phyloP scores from a whole-genome alignment of 768 basidiomycete genomes.

The Megacollybia marginata region DNA sequence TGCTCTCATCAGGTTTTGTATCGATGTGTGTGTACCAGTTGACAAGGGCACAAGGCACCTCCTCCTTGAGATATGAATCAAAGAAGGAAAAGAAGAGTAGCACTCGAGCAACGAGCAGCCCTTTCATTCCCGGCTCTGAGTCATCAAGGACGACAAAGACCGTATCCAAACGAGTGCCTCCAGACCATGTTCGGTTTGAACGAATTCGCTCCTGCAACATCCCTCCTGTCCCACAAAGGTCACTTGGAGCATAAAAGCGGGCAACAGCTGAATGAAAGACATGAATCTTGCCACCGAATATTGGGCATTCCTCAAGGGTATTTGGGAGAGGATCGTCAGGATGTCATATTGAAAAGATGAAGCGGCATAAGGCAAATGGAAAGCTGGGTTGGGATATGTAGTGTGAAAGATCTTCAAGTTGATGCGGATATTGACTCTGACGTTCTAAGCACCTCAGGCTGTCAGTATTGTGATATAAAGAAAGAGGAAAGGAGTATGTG shows the following conservation, averaged over 20 bases:
- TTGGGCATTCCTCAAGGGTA: conserved; percentile 5
- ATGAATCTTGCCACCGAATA: conserved; percentile 8
- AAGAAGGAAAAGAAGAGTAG: conserved; percentile 21
- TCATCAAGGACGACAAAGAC: conserved; percentile 14
- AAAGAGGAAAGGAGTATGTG: conserved; percentile 7
- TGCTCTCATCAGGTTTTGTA: conserved; percentile 16
- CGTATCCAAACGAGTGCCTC: conserved; percentile 15
- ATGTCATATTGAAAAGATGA: conserved; percentile 7
- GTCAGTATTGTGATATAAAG: not conserved
- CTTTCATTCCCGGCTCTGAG: conserved; percentile 12
- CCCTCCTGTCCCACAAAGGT: conserved; percentile 16
- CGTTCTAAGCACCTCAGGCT: not conserved
- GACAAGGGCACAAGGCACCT: conserved; percentile 23
- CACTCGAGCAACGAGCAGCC: conserved; percentile 19
- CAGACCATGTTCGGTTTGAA: conserved; percentile 15
- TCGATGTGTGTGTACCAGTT: conserved; percentile 19
- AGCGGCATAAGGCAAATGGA: conserved; percentile 8
- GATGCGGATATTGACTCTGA: conserved; percentile 11
- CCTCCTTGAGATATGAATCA: not conserved
- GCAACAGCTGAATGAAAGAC: too few relatives aligned
- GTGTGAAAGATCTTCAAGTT: conserved; percentile 7
- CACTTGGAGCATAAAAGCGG: conserved; percentile 20
- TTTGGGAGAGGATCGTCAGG: conserved; percentile 2
- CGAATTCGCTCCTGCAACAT: conserved; percentile 22
- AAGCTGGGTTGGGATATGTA: conserved; percentile 12